Conservation (phyloP, 768 basidiomycete species). For the Hortiboletus campestris region DNA sequence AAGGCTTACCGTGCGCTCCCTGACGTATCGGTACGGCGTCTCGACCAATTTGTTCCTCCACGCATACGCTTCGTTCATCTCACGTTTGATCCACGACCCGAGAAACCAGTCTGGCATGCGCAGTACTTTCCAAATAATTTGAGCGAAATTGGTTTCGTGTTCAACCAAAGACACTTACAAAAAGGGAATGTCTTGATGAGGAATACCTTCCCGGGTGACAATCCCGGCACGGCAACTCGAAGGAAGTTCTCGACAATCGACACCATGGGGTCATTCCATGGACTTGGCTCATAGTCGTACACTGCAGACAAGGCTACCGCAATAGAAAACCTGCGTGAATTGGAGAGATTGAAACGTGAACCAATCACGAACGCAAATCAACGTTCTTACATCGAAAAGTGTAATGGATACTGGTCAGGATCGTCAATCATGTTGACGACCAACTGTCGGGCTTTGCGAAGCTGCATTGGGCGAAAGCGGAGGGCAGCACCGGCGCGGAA, state of each 20-base stretch:
- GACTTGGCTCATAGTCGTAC: conserved; percentile 17
- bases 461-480: conserved; percentile 16
- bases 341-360: too few relatives aligned
- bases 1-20: neutral
- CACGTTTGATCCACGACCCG: conserved; percentile 32
- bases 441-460: conserved; percentile 10
- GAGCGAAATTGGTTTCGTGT: too few relatives aligned
- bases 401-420: neutral
- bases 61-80: conserved; percentile 16
- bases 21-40: neutral
- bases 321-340: neutral
- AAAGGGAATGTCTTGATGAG: conserved; percentile 9
- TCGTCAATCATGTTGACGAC: conserved; percentile 10
- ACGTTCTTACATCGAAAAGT: conserved; percentile 5
- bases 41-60: neutral
- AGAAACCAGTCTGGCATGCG: conserved; percentile 35
- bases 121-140: neutral
- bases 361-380: too few relatives aligned
- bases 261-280: neutral
- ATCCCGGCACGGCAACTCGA: neutral
- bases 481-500: conserved; percentile 3
- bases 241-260: conserved; percentile 1
- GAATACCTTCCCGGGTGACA: conserved; percentile 9
- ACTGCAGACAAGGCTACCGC: conserved; percentile 24
- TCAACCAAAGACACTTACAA: neutral